Percentiles rank a stretch among this genome's conserved stretches.
Conservation (phyloP, 176 grass and related monocot genomes). For the Raddia guianensis region DNA sequence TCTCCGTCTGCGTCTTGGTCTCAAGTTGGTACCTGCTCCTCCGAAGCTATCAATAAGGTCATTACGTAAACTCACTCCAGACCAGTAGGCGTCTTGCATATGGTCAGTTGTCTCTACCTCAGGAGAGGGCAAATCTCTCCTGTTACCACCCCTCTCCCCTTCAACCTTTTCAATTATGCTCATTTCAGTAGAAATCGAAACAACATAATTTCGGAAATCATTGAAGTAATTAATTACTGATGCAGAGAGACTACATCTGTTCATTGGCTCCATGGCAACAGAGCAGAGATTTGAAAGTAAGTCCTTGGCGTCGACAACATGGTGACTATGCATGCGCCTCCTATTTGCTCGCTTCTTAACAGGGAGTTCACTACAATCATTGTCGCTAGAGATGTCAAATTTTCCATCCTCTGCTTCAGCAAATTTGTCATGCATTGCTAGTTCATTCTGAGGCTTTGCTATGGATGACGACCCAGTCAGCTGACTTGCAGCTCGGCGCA, state of each 20-base stretch:
- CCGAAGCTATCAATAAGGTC: background rate
- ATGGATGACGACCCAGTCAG: conserved; percentile 70
- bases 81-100: conserved; percentile 79
- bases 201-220: conserved; percentile 64
- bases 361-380: conserved; percentile 46
- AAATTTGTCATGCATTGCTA: conserved; percentile 43
- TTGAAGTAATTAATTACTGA: conserved; percentile 68
- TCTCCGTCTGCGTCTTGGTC: conserved; percentile 34
- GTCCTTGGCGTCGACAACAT: conserved; percentile 35
- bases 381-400: conserved; percentile 63
- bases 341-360: conserved; percentile 42
- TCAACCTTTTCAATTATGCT: conserved; percentile 40
- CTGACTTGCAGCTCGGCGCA: conserved; percentile 88
- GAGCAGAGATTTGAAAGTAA: conserved; percentile 60
- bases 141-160: conserved; percentile 46
- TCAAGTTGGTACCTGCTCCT: conserved; percentile 20
- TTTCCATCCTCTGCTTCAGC: conserved; percentile 42
- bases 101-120: conserved; percentile 47
- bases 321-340: conserved; percentile 5
- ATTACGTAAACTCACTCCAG: conserved; percentile 38
- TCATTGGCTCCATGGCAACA: conserved; percentile 60
- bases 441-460: conserved; percentile 11
- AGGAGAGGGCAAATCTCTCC: conserved; percentile 20
- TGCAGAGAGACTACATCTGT: conserved; percentile 44
- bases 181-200: conserved; percentile 40